Percentiles rank a stretch among this genome's conserved stretches.
Conservation (phyloP, 305 asterid species). For the Vinca major region DNA sequence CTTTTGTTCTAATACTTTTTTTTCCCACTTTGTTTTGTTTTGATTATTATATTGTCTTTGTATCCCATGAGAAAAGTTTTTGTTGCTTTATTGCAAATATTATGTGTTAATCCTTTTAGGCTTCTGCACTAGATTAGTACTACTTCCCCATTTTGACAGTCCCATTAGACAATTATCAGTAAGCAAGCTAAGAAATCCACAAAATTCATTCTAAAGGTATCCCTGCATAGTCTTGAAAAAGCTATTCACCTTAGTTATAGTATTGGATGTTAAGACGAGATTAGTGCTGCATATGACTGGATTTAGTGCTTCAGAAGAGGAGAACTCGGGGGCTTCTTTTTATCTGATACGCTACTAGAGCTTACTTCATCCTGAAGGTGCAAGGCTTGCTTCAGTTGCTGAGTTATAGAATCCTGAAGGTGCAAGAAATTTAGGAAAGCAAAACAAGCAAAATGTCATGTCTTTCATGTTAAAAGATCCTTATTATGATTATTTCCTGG, state of each 20-base stretch:
- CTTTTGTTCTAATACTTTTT: neutral
- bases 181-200: neutral
- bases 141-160: too few species aligned
- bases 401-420: slow-evolving; percentile 10
- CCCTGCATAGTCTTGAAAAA: neutral
- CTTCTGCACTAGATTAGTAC: too few species aligned
- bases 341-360: slow-evolving; percentile 1
- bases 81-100: too few species aligned
- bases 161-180: too few species aligned
- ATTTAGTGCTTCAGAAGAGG: neutral
- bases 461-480: neutral
- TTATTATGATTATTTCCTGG: neutral
- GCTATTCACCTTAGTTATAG: neutral
- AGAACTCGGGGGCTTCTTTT: neutral
- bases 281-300: neutral
- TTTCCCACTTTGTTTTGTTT: too few species aligned
- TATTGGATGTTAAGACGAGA: slow-evolving; percentile 1
- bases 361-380: slow-evolving; percentile 3
- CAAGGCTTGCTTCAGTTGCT: slow-evolving; percentile 12
- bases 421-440: neutral
- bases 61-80: too few species aligned
- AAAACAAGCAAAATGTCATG: neutral
- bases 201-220: neutral
- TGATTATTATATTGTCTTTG: too few species aligned
- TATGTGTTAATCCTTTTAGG: too few species aligned